phyloP scores from a whole-genome alignment of 2,329 filamentous ascomycete species.

The Nemania diffusa region DNA sequence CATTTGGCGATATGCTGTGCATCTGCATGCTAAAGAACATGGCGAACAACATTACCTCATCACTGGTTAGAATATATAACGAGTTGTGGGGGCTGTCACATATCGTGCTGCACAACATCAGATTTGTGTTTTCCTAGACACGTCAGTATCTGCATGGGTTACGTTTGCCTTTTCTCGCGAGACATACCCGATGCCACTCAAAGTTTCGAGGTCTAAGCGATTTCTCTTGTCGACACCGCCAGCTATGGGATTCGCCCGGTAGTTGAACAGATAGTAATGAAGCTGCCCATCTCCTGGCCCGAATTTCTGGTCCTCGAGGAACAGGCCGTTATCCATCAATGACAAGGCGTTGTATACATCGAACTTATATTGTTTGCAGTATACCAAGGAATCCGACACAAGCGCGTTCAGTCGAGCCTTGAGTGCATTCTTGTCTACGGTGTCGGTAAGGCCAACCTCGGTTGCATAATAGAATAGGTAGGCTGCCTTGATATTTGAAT shows the following conservation, averaged over 20 bases:
- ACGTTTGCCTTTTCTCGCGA: constrained; percentile 59
- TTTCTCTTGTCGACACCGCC: constrained; percentile 87
- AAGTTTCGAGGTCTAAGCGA: constrained; percentile 76
- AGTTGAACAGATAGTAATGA: constrained; percentile 98
- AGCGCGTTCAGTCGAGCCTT: constrained; percentile 84
- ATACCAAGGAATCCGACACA: constrained; percentile 84
- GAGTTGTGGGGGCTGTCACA: constrained; percentile 5
- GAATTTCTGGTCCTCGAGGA: constrained; percentile 94
- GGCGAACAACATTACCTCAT: constrained; percentile 8
- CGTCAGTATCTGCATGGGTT: constrained; percentile 38
- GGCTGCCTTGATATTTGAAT: constrained; percentile 84
- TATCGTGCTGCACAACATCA: constrained; percentile 31
- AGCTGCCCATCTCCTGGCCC: constrained; percentile 93
- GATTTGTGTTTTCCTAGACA: constrained; percentile 48
- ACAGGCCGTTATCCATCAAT: constrained; percentile 91
- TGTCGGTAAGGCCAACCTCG: constrained; percentile 74
- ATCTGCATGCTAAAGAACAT: constrained; percentile 15
- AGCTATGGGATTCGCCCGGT: constrained; percentile 83
- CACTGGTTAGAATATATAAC: constrained; percentile 3
- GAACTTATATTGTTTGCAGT: constrained; percentile 85
- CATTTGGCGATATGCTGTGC: constrained; percentile 2
- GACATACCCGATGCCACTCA: constrained; percentile 90
- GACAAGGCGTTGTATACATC: constrained; percentile 98
- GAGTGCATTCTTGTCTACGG: constrained; percentile 66
- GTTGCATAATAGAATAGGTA: constrained; percentile 98